phyloP scores from a whole-genome alignment of 805 yeast species.

The Maudiozyma saulgeensis region DNA sequence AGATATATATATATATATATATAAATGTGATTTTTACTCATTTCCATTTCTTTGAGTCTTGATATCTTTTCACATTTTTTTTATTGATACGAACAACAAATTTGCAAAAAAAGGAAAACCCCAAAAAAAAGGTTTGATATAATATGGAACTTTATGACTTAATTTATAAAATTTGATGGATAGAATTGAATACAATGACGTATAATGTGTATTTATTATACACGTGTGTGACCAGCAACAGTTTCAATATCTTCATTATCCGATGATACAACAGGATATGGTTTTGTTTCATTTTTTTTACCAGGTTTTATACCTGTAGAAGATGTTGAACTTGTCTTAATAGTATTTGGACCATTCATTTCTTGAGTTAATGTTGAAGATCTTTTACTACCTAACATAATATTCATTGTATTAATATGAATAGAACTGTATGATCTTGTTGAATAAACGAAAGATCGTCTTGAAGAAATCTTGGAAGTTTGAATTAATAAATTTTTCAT shows the following conservation, averaged over 20 bases:
- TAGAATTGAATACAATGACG: neutral
- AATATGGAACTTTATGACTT: too few species aligned
- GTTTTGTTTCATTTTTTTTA: conserved; percentile 3
- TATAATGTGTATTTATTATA: conserved; percentile 2
- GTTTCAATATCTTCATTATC: conserved; percentile 22
- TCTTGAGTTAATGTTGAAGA: neutral
- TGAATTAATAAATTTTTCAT: neutral
- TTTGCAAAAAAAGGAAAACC: neutral
- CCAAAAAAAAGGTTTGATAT: neutral
- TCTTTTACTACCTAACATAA: neutral
- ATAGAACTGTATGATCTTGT: conserved; percentile 1
- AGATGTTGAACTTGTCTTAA: neutral
- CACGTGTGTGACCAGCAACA: conserved; percentile 20
- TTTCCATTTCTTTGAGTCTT: too few species aligned
- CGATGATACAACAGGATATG: conserved; percentile 12
- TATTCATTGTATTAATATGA: conserved; percentile 1
- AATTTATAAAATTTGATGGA: too few species aligned
- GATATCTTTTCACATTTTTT: too few species aligned
- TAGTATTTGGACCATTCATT: neutral
- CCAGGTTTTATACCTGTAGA: neutral
- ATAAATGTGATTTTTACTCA: too few species aligned
- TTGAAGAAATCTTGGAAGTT: neutral
- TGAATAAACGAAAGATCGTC: neutral
- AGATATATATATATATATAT: too few species aligned
- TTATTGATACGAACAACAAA: too few species aligned